These are phyloP conservation scores for Mucor plumbeus DNA, from an alignment of 371 early-diverging fungal species.

Conservation along the genomic window DNA sequence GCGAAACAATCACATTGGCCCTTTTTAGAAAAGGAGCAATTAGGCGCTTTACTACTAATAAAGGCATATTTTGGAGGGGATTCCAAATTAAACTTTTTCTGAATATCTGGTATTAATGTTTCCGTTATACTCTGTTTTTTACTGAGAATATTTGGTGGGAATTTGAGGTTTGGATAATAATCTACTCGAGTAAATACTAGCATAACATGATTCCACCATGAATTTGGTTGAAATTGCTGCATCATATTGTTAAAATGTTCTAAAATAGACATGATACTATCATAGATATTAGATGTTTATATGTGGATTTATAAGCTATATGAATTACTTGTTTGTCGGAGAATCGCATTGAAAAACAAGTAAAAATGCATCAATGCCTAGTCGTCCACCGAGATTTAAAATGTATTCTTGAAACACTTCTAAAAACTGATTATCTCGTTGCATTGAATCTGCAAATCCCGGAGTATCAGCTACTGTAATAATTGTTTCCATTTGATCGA, in stretches of 20 bases:
- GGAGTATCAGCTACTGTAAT: slow-evolving; percentile 61
- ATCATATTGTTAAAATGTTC: slow-evolving; percentile 51
- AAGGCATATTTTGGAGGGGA: slow-evolving; percentile 33
- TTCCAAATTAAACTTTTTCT: slow-evolving; percentile 22
- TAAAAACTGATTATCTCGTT: slow-evolving; percentile 50
- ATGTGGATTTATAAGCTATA: neutral
- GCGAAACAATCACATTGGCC: slow-evolving; percentile 34
- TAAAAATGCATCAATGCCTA: slow-evolving; percentile 58
- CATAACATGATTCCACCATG: slow-evolving; percentile 58
- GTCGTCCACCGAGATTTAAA: slow-evolving; percentile 41
- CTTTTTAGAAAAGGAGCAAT: slow-evolving; percentile 29
- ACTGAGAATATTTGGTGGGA: slow-evolving; percentile 17
- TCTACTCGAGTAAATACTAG: slow-evolving; percentile 61
- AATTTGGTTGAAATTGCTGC: slow-evolving; percentile 37
- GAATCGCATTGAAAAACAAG: slow-evolving; percentile 55
- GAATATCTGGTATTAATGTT: slow-evolving; percentile 24
- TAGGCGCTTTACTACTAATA: slow-evolving; percentile 28
- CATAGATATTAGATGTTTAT: neutral
- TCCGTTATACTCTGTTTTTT: slow-evolving; percentile 32
- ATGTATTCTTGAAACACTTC: slow-evolving; percentile 52
- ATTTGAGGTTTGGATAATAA: slow-evolving; percentile 31
- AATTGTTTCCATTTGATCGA: slow-evolving; percentile 44
- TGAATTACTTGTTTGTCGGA: slow-evolving; percentile 16
- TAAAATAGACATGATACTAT: slow-evolving; percentile 43
- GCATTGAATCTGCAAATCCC: slow-evolving; percentile 56